These are phyloP conservation scores for Boletus semigastroideus DNA, from an alignment of 1,284 basidiomycete species.

Conservation along the genomic window DNA sequence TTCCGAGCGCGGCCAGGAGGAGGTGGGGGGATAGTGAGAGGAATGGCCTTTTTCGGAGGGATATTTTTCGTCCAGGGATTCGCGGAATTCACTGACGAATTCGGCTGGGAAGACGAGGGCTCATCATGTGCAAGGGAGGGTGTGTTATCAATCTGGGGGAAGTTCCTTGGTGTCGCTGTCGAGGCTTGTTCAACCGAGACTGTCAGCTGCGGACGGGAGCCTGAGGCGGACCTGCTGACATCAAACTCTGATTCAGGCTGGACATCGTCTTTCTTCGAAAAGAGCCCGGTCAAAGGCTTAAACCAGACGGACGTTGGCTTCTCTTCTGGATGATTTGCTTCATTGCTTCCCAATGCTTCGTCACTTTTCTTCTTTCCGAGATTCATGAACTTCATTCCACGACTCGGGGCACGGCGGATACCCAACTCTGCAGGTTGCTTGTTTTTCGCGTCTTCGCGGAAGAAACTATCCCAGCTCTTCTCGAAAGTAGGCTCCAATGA, in stretches of 20 bases:
- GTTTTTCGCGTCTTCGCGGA: constrained; percentile 37
- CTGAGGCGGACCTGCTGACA: constrained; percentile 22
- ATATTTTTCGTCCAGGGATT: constrained; percentile 39
- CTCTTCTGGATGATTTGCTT: constrained; percentile 8
- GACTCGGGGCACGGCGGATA: constrained; percentile 30
- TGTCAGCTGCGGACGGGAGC: constrained; percentile 40
- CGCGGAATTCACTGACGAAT: constrained; percentile 37
- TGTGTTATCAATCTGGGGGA: constrained; percentile 37
- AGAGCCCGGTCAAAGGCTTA: constrained; percentile 23
- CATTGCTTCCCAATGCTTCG: constrained; percentile 36
- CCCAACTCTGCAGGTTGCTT: constrained; percentile 15
- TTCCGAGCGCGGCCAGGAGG: constrained; percentile 30
- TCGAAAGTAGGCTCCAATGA: constrained; percentile 37
- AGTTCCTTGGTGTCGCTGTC: constrained; percentile 19
- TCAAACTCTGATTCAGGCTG: constrained; percentile 21
- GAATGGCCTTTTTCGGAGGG: constrained; percentile 31
- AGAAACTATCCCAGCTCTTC: constrained; percentile 53
- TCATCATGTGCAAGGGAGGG: constrained; percentile 27
- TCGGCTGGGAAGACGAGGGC: constrained; percentile 41
- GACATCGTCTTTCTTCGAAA: constrained; percentile 22
- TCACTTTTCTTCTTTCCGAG: constrained; percentile 38
- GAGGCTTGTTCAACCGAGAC: constrained; percentile 44
- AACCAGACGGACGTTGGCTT: constrained; percentile 30
- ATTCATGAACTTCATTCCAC: constrained; percentile 45
- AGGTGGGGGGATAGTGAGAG: constrained; percentile 27